Base-by-base conservation (phyloP, 768 basidiomycete genomes). In the Udeniomyces megalosporus region DNA sequence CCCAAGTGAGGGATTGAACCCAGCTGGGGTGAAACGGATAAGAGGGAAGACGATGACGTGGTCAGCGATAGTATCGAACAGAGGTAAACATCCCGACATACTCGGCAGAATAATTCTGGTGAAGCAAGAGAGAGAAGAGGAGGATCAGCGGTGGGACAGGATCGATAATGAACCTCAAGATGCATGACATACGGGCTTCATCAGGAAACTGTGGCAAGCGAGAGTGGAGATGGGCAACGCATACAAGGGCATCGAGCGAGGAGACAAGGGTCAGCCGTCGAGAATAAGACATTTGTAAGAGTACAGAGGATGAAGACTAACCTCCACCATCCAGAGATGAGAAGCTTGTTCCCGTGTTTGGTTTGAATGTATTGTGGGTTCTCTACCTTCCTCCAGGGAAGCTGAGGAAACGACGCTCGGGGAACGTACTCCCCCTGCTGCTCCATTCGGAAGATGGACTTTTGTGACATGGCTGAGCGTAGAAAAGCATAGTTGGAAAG, bases 281-380 rank as follows among this genome's bases (percentile, higher is more conserved):
- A n/a, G n/a, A n/a, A n/a, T n/a, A n/a, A n/a, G n/a, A n/a, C n/a
- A n/a, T n/a, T n/a, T n/a, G n/a, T n/a, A n/a, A n/a, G n/a, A n/a
- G n/a, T n/a, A n/a, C n/a, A 44, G 34, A 45, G 11, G 38, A 24
- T 26, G n/a, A 93, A 83, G 28, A 88, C 86, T 71, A 82, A 91
- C 47, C 78, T 80, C 95, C 95, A 99, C 86, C 86, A 91, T 29
- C 95, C 95, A 66, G 83, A 84, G 11, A 86, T 85, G 63, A 99
- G 77, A 11, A 99, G 82, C 61, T 89, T 86, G 71, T 91, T 95
- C 26, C 90, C 93, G 75, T 96, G 90, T 32, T 84, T 84, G 46
- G 95, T 97, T 75, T 96, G 84, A 67, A 99, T 86, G 73, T 75
- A 95, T 26, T 82, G 84, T 4, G 95, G 95, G 73, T 97, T 85